A percentile compares a stretch with the other conserved stretches of the same genome.
These are phyloP conservation scores for Globisporangium camurandrum DNA, from an alignment of 352 stramenopile species.

Conservation along the genomic window DNA sequence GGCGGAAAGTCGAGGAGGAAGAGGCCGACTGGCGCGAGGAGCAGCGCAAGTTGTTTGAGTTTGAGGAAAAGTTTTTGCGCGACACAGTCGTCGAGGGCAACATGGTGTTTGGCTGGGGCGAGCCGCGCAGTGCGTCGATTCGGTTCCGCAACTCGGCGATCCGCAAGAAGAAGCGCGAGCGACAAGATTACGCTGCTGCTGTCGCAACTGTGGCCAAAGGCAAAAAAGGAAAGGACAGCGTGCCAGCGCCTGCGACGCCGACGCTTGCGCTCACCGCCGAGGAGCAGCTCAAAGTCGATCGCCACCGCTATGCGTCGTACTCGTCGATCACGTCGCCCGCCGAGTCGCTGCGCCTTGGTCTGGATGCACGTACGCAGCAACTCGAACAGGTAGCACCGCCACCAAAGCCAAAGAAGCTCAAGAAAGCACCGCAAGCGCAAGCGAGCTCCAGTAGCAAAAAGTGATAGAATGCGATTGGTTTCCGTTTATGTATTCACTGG, in stretches of 20 bases:
- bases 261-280: slow-evolving; percentile 21
- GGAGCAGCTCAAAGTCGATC: slow-evolving; percentile 54
- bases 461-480: too few relatives aligned
- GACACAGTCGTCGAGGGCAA: slow-evolving; percentile 70
- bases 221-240: too few relatives aligned
- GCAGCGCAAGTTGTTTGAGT: slow-evolving; percentile 63
- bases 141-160: slow-evolving; percentile 63
- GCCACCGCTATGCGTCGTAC: slow-evolving; percentile 57
- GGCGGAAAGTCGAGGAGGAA: slow-evolving; percentile 34
- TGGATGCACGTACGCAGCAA: slow-evolving; percentile 18
- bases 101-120: slow-evolving; percentile 61
- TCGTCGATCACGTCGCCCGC: slow-evolving; percentile 63
- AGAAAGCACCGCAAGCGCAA: too few relatives aligned
- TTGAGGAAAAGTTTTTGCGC: slow-evolving; percentile 65
- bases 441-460: too few relatives aligned
- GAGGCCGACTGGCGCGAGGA: slow-evolving; percentile 51
- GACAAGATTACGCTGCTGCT: slow-evolving; percentile 17
- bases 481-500: too few relatives aligned
- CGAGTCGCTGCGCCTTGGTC: slow-evolving; percentile 29
- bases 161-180: slow-evolving; percentile 56
- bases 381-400: slow-evolving; percentile 2
- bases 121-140: slow-evolving; percentile 48
- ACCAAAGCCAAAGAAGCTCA: slow-evolving; percentile 20
- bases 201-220: slow-evolving; percentile 7
- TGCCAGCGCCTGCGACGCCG: slow-evolving; percentile 9